phyloP scores from a whole-genome alignment of 495 filamentous ascomycete species.

The Aspergillus sclerotioniger region DNA sequence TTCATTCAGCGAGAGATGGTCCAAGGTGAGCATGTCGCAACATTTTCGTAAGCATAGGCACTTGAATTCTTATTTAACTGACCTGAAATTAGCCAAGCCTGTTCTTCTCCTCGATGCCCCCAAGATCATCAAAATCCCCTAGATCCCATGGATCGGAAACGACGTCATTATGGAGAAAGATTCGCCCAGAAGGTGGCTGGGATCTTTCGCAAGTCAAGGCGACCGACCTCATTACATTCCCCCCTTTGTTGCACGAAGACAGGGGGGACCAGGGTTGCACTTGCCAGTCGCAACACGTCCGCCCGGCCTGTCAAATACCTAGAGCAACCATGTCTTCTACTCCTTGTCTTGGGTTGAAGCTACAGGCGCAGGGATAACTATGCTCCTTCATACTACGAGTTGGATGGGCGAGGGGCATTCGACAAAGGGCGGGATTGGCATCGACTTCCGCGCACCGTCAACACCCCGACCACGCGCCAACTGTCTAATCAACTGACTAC shows the following conservation, averaged over 20 bases:
- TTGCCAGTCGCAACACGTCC: neutral
- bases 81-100: no score
- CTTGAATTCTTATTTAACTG: no score
- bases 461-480: no score
- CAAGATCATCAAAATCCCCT: no score
- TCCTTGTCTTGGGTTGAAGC: neutral
- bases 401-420: neutral
- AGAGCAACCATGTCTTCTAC: neutral
- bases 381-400: neutral
- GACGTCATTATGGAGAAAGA: no score
- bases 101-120: no score
- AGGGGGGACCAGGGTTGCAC: neutral
- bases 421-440: neutral
- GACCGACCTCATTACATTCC: neutral
- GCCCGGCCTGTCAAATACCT: neutral
- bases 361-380: slow-evolving; percentile 13
- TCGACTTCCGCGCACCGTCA: no score
- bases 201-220: neutral
- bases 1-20: no score
- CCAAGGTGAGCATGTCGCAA: no score
- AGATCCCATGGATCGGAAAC: no score
- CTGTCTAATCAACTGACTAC: no score
- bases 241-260: slow-evolving; percentile 7
- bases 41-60: no score
- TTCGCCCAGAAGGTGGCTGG: neutral